Evolutionary conservation across 768 basidiomycete genomes (phyloP).

Genomic region (Artomyces pyxidatus): DNA sequence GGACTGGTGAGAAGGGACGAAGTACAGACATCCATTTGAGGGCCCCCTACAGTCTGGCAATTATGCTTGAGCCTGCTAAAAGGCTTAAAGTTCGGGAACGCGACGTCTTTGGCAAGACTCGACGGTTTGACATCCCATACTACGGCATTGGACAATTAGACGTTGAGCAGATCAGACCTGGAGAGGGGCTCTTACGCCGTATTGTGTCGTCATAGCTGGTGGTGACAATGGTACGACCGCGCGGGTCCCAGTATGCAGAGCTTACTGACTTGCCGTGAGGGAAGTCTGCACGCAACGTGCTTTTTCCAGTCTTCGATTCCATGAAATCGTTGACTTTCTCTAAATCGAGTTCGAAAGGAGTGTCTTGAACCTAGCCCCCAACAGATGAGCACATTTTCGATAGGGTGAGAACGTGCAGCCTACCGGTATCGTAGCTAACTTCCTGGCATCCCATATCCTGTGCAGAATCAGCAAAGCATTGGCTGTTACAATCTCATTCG

Average conservation of each 20-base stretch:
- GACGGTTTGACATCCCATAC: conserved; percentile 70
- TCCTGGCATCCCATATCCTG: conserved; percentile 79
- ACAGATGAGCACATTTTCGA: not conserved
- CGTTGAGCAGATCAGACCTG: no score
- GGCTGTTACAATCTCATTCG: not conserved
- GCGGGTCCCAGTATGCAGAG: conserved; percentile 81
- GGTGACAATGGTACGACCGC: conserved; percentile 71
- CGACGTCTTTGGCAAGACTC: conserved; percentile 34
- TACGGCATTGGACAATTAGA: conserved; percentile 26
- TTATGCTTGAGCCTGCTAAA: conserved; percentile 58
- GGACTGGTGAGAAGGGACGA: not conserved
- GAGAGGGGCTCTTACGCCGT: conserved; percentile 40
- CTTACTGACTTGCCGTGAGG: conserved; percentile 70
- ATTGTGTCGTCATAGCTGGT: conserved; percentile 80
- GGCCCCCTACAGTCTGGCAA: conserved; percentile 65
- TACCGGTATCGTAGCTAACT: conserved; percentile 32
- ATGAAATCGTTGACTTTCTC: conserved; percentile 42
- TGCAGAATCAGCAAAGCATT: not conserved
- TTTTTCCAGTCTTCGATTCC: conserved; percentile 43
- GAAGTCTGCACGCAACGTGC: conserved; percentile 55
- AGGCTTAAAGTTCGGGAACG: conserved; percentile 58
- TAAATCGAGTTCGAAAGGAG: conserved; percentile 26
- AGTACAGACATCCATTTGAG: not conserved
- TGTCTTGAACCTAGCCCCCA: conserved; percentile 10
- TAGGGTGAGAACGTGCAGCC: no score